Evolutionary conservation across 805 yeast species (phyloP).

Genomic region (Candida germanica): DNA sequence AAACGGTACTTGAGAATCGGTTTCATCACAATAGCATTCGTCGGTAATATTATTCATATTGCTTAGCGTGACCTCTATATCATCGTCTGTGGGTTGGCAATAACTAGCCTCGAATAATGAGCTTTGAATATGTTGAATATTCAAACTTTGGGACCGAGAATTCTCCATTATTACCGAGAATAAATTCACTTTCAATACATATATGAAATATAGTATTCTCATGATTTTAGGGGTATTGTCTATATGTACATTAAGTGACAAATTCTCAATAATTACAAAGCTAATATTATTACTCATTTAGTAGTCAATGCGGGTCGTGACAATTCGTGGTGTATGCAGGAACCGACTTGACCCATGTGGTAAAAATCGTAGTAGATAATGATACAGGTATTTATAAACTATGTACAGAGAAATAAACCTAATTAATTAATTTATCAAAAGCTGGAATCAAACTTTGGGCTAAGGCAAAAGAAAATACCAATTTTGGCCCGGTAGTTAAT

Average conservation of each 20-base stretch:
- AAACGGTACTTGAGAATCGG: background rate
- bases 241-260: too few species aligned
- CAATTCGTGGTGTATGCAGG: background rate
- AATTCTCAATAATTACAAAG: too few species aligned
- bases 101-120: slow-evolving; percentile 18
- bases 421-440: slow-evolving; percentile 67
- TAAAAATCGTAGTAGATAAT: too few species aligned
- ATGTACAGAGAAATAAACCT: slow-evolving; percentile 6
- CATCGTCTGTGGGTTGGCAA: slow-evolving; percentile 14
- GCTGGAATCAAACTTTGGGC: slow-evolving; percentile 98
- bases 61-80: slow-evolving; percentile 1
- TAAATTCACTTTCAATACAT: slow-evolving; percentile 35
- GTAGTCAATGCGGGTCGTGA: background rate
- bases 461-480: slow-evolving; percentile 95
- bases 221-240: too few species aligned
- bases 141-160: slow-evolving; percentile 30
- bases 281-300: too few species aligned
- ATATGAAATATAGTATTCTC: slow-evolving; percentile 34
- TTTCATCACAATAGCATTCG: background rate
- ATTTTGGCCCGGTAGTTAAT: slow-evolving; percentile 96
- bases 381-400: too few species aligned
- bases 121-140: slow-evolving; percentile 32
- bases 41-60: slow-evolving; percentile 19
- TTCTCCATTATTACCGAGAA: slow-evolving; percentile 32
- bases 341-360: background rate